Base-by-base conservation (phyloP, 2,329 filamentous ascomycete species). In the Pseudopithomyces chartarum region DNA sequence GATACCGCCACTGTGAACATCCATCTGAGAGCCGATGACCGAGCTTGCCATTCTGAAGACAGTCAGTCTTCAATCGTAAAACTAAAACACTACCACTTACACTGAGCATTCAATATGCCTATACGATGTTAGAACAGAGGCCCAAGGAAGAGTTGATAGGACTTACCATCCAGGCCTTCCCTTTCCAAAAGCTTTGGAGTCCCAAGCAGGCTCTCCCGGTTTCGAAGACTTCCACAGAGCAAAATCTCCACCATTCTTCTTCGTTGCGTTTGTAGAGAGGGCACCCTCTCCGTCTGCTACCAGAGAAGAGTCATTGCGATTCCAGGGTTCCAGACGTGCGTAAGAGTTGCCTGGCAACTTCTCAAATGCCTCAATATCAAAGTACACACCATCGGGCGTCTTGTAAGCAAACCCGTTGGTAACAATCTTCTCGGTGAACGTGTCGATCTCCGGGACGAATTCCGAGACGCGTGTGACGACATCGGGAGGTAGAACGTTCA, bases 171-270 rank as follows among this genome's bases (percentile, higher is more conserved):
- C 94, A 1, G 94, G 94, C 43, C 94, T 84, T 4, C 93, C 93
- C 54, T 87, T 83, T 4, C 94, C 92, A 93, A 94, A 98, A 3
- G 87, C 87, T 65, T 29, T 29, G 26, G 90, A 95, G 5, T 87
- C 82, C 94, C 94, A 98, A 63, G 86, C 90, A 0, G 94, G 94
- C 81, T 98, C 94, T 42, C 94, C 94, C 13, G 91, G 86, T 78
- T 96, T 97, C 1, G 90, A 93, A 52, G 89, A 87, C 75, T 98
- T 98, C 93, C 92, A 97, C 1, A 98, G 80, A 0, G 92, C 93
- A 77, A 98, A 98, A 69, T 98, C 93, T 6, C 90, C 88, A 1
- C 88, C 81, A 22, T 98, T 98, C 64, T 84, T 84, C 0, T 80
- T 79, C 6, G 80, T 80, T 60, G 82, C 82, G 57, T 83, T 82